Conservation (phyloP, 1,139 yeast species). For the Kluyveromyces sp. region DNA sequence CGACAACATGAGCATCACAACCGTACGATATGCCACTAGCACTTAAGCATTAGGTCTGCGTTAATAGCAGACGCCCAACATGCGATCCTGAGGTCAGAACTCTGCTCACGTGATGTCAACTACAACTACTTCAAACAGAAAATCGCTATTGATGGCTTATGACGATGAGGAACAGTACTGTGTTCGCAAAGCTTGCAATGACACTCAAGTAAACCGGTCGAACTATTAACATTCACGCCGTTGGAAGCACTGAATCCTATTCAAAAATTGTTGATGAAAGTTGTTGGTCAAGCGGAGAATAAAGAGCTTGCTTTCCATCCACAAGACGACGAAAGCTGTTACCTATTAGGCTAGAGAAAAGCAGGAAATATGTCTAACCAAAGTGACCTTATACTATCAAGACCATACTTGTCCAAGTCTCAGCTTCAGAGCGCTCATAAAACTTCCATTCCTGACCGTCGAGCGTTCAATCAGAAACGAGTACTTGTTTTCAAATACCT, state of each 20-base stretch:
- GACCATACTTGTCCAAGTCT: constrained; percentile 55
- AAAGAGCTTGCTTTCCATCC: too few species aligned
- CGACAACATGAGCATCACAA: too few species aligned
- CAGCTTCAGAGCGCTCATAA: constrained; percentile 51
- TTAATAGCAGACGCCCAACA: too few species aligned
- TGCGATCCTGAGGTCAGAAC: too few species aligned
- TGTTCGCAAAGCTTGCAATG: background rate
- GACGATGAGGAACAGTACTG: background rate
- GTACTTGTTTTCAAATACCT: constrained; percentile 49
- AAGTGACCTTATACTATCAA: constrained; percentile 38
- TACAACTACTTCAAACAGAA: background rate
- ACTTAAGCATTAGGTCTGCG: too few species aligned
- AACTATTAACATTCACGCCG: too few species aligned
- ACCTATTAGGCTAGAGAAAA: background rate
- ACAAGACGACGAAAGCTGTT: background rate
- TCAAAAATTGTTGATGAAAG: too few species aligned
- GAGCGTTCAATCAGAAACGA: constrained; percentile 44
- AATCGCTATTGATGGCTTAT: background rate
- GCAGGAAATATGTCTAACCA: constrained; percentile 11
- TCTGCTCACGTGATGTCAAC: background rate
- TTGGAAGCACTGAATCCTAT: constrained; percentile 6
- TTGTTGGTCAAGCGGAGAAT: too few species aligned
- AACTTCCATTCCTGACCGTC: constrained; percentile 45
- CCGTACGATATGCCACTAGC: background rate
- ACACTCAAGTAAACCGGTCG: too few species aligned